These are phyloP conservation scores for Aspergillus glaucus DNA, from an alignment of 2,329 filamentous ascomycete species.

Conservation along the genomic window DNA sequence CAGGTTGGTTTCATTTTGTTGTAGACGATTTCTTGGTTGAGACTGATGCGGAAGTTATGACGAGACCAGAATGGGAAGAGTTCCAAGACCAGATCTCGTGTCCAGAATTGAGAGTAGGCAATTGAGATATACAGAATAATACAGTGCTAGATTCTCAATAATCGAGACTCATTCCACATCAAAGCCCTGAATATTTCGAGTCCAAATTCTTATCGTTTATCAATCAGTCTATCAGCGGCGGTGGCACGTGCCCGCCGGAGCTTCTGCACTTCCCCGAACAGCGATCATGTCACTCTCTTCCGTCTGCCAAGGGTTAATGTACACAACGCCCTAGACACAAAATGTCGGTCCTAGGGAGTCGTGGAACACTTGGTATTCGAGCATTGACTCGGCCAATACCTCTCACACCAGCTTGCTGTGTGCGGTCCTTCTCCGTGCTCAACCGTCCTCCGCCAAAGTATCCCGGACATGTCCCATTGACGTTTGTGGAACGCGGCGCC, in stretches of 20 bases:
- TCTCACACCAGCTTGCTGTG: conserved; percentile 4
- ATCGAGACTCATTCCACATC: neutral
- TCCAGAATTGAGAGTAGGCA: neutral
- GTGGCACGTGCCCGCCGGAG: conserved; percentile 4
- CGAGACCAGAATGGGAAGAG: neutral
- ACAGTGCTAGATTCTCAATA: neutral
- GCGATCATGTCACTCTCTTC: conserved; percentile 10
- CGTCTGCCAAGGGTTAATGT: conserved; percentile 6
- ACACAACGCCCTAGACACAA: conserved; percentile 7
- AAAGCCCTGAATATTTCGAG: too few relatives aligned
- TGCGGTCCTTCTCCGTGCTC: conserved; percentile 67
- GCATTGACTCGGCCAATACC: conserved; percentile 6
- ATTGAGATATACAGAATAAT: neutral
- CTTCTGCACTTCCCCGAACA: conserved; percentile 6
- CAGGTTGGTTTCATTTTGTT: conserved; percentile 21
- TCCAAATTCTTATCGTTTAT: conserved; percentile 15
- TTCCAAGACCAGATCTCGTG: neutral
- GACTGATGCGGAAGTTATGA: too few relatives aligned
- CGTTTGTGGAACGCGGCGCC: conserved; percentile 64
- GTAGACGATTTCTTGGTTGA: too few relatives aligned
- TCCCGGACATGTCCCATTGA: conserved; percentile 86
- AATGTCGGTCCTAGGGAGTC: conserved; percentile 25
- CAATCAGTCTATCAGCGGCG: conserved; percentile 7
- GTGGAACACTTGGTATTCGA: conserved; percentile 11
- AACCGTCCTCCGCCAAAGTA: conserved; percentile 83